Base-by-base conservation (phyloP, 2,329 filamentous ascomycete species). In the Cladosporium sp. region DNA sequence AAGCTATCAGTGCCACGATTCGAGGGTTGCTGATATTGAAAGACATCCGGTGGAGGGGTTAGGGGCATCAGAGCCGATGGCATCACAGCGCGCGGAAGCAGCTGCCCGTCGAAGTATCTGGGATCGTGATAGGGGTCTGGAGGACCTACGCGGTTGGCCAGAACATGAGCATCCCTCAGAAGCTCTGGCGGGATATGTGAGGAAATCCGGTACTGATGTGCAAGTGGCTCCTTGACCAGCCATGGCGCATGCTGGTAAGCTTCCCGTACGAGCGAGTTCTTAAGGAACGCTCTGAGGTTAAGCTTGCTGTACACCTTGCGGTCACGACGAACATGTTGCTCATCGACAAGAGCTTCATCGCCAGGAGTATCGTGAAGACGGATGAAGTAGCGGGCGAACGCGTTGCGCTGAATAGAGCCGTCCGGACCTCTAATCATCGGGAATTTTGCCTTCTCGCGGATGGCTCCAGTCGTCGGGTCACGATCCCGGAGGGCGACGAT, bases 211-310 rank as follows among this genome's bases (percentile, higher is more conserved):
- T 95, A 97, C 68, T 89, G 85, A 54, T 88, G 87, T 0, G 95
- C 95, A 66, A 96, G 88, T 63, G 92, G 89, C 39, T 90, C 86
- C 79, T 96, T 97, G 21, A 98, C 94, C 64, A 96, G 82, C 95
- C 95, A 99, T 0, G 95, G 94, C 0, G 95, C 95, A n/a, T 94
- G 94, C 67, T 89, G 94, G 92, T 93, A 98, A 4, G 92, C 87
- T 74, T 98, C 95, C 67, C 94, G 84, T 1, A 89, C 90, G n/a
- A 97, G 90, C 0, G 93, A 95, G 78, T 96, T 93, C 76, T 97
- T 97, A 69, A 99, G 91, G 70, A 97, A 99, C 6, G 93, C 92
- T 36, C 94, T 89, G 48, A 99, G 83, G 77, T 97, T 93, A 58
- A 93, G 89, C 79, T 99, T 98, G 30, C 94, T 97, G 76, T 98